These are phyloP conservation scores for Tephrocybe rancida DNA, from an alignment of 768 basidiomycete species.

Conservation along the genomic window DNA sequence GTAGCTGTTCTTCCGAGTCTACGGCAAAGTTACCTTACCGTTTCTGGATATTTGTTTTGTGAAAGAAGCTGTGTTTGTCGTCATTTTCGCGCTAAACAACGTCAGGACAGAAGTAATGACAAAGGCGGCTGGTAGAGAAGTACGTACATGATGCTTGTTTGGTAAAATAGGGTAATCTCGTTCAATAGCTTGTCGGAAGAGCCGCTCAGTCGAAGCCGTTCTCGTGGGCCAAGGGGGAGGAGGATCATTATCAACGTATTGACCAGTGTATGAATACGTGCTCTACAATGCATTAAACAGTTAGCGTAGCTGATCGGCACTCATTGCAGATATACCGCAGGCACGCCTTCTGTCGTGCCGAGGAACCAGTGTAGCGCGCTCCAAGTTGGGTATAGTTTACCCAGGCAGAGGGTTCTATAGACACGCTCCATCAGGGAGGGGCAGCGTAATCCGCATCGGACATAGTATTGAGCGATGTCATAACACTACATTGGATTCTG, in stretches of 20 bases:
- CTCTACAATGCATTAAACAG: not conserved
- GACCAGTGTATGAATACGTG: not conserved
- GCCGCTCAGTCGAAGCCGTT: too few species aligned
- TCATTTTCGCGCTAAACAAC: not conserved
- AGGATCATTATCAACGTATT: too few species aligned
- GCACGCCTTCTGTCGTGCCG: not conserved
- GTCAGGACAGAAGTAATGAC: not conserved
- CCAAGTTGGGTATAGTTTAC: conserved; percentile 1
- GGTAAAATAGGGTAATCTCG: too few species aligned
- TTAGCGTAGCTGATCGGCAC: not conserved
- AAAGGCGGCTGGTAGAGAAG: not conserved
- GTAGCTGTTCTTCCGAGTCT: not conserved
- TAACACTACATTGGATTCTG: not conserved
- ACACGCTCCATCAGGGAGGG: not conserved
- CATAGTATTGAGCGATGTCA: not conserved
- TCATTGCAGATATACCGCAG: not conserved
- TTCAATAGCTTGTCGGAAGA: too few species aligned
- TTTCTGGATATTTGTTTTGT: not conserved
- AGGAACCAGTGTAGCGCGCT: not conserved
- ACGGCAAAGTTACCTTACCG: not conserved
- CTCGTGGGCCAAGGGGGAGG: not conserved
- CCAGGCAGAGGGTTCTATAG: not conserved
- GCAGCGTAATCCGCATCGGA: conserved; percentile 2
- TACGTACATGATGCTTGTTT: not conserved
- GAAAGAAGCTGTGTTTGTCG: not conserved